Conservation (phyloP, 805 yeast genomes). For the Aciculoconidium aculeatum region DNA sequence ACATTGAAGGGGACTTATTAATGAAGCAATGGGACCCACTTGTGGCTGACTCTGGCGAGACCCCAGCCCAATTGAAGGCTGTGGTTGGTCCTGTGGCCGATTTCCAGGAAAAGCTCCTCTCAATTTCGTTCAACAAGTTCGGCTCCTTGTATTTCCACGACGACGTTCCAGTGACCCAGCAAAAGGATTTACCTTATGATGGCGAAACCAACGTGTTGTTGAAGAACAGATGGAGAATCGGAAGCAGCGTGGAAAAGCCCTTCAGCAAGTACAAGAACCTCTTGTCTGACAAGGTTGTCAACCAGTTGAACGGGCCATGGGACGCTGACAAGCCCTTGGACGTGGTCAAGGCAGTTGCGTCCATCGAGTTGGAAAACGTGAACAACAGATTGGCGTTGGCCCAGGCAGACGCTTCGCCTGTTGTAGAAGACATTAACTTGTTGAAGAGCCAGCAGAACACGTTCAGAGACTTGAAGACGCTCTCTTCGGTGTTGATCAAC, state of each 20-base stretch:
- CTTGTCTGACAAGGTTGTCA: constrained; percentile 45
- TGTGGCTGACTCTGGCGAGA: constrained; percentile 47
- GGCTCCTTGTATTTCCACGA: constrained; percentile 81
- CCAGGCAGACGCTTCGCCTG: constrained; percentile 47
- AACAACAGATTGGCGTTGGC: constrained; percentile 48
- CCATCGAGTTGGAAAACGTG: constrained; percentile 58
- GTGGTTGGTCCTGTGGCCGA: constrained; percentile 74
- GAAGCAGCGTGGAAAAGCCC: constrained; percentile 79
- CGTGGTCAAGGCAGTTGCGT: constrained; percentile 58
- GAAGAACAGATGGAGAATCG: constrained; percentile 76
- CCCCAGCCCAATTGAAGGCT: constrained; percentile 44
- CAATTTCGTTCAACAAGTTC: constrained; percentile 57
- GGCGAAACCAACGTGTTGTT: constrained; percentile 55
- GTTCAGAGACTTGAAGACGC: constrained; percentile 51
- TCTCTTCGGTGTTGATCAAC: constrained; percentile 57
- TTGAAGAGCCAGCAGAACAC: constrained; percentile 50
- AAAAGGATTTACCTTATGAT: constrained; percentile 44
- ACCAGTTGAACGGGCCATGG: constrained; percentile 75
- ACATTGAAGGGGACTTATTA: constrained; percentile 68
- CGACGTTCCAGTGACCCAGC: constrained; percentile 49
- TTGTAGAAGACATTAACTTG: constrained; percentile 35
- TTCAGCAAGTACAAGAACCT: constrained; percentile 64
- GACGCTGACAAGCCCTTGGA: constrained; percentile 49
- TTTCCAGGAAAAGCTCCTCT: constrained; percentile 50
- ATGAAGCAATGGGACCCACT: constrained; percentile 93